A percentile compares a stretch with the other conserved stretches of the same genome.
Conservation (phyloP, 2,329 filamentous ascomycete genomes). For the Botrytis pseudocinerea region DNA sequence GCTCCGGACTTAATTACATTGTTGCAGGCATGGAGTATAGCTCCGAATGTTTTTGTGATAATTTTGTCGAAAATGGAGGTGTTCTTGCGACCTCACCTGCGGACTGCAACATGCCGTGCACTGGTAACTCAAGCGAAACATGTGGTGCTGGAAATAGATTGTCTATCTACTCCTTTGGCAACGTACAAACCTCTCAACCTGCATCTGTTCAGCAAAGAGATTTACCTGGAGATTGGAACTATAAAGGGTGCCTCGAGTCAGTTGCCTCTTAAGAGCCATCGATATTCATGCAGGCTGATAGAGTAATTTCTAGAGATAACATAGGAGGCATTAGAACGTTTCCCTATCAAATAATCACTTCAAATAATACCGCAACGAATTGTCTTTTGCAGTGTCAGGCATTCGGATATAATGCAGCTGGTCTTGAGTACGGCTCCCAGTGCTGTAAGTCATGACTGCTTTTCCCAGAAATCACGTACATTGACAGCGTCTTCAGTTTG, state of each 20-base stretch:
- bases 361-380: constrained; percentile 27
- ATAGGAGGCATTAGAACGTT: constrained; percentile 28
- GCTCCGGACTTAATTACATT: constrained; percentile 31
- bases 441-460: constrained; percentile 31
- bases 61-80: constrained; percentile 34
- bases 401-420: constrained; percentile 37
- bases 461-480: background rate
- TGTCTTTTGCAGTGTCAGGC: constrained; percentile 33
- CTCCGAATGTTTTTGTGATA: constrained; percentile 37
- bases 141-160: constrained; percentile 41
- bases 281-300: constrained; percentile 1
- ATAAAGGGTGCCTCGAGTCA: constrained; percentile 52
- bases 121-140: constrained; percentile 38
- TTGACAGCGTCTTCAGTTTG: constrained; percentile 29
- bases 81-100: constrained; percentile 29
- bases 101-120: constrained; percentile 40
- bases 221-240: constrained; percentile 38
- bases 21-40: constrained; percentile 31
- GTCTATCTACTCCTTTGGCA: constrained; percentile 35
- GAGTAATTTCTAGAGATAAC: constrained; percentile 39
- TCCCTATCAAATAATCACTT: constrained; percentile 33
- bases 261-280: constrained; percentile 41
- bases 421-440: constrained; percentile 34
- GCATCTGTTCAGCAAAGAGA: constrained; percentile 32
- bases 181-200: constrained; percentile 25